Base-by-base conservation (phyloP, 2,329 filamentous ascomycete species). In the Neoscytalidium dimidiatum region DNA sequence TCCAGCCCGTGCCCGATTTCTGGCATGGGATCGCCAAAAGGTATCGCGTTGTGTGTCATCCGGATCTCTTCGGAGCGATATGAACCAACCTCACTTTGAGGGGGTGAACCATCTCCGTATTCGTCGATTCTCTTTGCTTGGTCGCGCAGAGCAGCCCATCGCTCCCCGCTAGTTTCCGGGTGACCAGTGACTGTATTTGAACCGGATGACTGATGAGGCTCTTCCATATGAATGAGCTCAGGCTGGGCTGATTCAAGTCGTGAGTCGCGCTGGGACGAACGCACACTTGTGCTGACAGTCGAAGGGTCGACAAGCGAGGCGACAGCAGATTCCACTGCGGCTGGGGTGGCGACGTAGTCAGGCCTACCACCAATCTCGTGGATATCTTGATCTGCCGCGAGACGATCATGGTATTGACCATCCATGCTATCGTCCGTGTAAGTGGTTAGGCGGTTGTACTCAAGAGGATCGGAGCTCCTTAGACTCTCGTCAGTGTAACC, bases 231-330 rank as follows among this genome's bases (percentile, higher is more conserved):
- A 19, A 38, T 28, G 38, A 52, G 41, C 9, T 64, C 49, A 9
- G 46, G 43, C 19, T 62, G 41, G 21, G 11, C 19, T 17, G 44
- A 26, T 4, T 60, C 63, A n/a, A 58, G n/a, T 3, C 26, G 52
- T 2, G 52, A 64, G 13, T 51, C 48, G 4, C 46, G 33, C 2
- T 72, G 67, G 17, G 77, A 78, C 1, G 77, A 79, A 11, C 73
- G 75, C 51, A 78, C 73, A 67, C 67, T 62, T 8, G 56, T 60
- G 49, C 80, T 94, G 62, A 97, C 74, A 13, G 90, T 86, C 2
- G 92, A 96, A 0, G 92, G 94, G 19, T 93, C 92, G 70, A 95
- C 90, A 6, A 98, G 82, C 17, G 94, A 97, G 7, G 94, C 94
- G 11, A 98, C 94, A 9, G 91, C 91, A 14, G 94, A 97, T 77